Evolutionary conservation across 2,329 filamentous ascomycete genomes (phyloP).

Genomic region (Microdochium paspali): DNA sequence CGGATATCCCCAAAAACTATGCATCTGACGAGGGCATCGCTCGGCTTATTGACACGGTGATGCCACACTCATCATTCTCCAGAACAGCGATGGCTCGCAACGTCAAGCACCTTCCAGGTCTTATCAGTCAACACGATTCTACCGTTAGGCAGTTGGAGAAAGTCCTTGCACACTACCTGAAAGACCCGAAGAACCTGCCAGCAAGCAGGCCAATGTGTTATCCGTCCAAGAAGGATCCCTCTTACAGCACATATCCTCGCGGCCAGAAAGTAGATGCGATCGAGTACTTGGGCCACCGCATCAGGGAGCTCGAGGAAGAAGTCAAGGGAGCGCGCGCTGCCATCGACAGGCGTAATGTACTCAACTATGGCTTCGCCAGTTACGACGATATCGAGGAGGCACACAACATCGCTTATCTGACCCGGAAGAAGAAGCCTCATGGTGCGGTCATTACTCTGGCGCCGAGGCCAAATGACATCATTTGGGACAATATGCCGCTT

Average conservation of each 20-base stretch:
- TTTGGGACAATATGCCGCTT: slow-evolving; percentile 88
- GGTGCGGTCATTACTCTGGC: slow-evolving; percentile 72
- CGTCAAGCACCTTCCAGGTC: slow-evolving; percentile 76
- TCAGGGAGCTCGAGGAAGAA: slow-evolving; percentile 70
- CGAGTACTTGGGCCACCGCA: slow-evolving; percentile 80
- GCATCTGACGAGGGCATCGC: slow-evolving; percentile 81
- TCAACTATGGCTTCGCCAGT: slow-evolving; percentile 90
- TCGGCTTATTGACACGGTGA: slow-evolving; percentile 70
- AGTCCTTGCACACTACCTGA: slow-evolving; percentile 81
- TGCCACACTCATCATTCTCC: slow-evolving; percentile 69
- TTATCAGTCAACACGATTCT: slow-evolving; percentile 77
- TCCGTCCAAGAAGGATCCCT: slow-evolving; percentile 70
- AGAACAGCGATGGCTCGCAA: slow-evolving; percentile 81
- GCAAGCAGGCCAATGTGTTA: slow-evolving; percentile 67
- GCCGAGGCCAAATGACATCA: slow-evolving; percentile 81
- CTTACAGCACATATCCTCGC: slow-evolving; percentile 52
- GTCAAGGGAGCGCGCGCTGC: slow-evolving; percentile 75
- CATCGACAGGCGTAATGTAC: slow-evolving; percentile 79
- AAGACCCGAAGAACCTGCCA: slow-evolving; percentile 74
- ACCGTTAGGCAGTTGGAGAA: slow-evolving; percentile 75
- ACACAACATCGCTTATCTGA: slow-evolving; percentile 75
- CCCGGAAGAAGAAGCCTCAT: slow-evolving; percentile 70
- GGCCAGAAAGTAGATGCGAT: slow-evolving; percentile 85
- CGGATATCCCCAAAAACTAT: slow-evolving; percentile 70
- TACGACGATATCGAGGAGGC: slow-evolving; percentile 84